Evolutionary conservation across 441 rosid genomes (phyloP).

Genomic region (Corymbia calophylla): DNA sequence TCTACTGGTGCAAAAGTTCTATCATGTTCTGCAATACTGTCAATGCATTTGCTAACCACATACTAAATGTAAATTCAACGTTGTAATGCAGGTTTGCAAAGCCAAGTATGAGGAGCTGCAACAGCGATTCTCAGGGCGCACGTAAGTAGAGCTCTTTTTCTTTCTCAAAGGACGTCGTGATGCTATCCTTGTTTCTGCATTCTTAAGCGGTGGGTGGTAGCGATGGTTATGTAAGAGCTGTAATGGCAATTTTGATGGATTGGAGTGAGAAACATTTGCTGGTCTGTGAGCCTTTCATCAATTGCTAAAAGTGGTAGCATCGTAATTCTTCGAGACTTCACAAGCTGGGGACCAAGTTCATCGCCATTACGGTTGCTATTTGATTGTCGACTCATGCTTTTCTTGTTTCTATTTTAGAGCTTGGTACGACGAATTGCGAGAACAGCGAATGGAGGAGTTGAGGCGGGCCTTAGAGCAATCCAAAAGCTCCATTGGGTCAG

Average conservation of each 20-base stretch:
- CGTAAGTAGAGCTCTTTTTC: slow-evolving; percentile 31
- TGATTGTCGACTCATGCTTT: not conserved
- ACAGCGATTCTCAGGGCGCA: slow-evolving; percentile 54
- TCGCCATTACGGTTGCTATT: not conserved
- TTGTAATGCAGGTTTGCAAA: slow-evolving; percentile 48
- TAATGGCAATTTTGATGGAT: not conserved
- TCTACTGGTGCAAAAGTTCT: not conserved
- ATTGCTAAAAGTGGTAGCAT: not conserved
- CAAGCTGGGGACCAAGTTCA: not conserved
- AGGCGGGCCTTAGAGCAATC: slow-evolving; percentile 64
- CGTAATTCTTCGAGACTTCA: not conserved
- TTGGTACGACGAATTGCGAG: slow-evolving; percentile 82
- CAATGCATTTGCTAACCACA: not conserved
- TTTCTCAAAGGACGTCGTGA: not conserved
- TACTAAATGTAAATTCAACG: not conserved
- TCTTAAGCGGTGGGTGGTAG: not conserved
- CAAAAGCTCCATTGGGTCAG: slow-evolving; percentile 80
- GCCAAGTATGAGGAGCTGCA: slow-evolving; percentile 74
- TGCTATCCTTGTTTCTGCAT: not conserved
- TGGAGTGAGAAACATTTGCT: not conserved
- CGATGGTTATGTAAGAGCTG: not conserved
- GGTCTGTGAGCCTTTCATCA: not conserved
- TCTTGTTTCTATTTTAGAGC: slow-evolving; percentile 32
- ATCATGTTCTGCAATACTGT: not conserved
- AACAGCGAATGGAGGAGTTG: slow-evolving; percentile 68